A percentile compares a stretch with the other conserved stretches of the same genome.
Evolutionary conservation across 2,329 filamentous ascomycete species (phyloP).

Genomic region (Xylaria polymorpha): DNA sequence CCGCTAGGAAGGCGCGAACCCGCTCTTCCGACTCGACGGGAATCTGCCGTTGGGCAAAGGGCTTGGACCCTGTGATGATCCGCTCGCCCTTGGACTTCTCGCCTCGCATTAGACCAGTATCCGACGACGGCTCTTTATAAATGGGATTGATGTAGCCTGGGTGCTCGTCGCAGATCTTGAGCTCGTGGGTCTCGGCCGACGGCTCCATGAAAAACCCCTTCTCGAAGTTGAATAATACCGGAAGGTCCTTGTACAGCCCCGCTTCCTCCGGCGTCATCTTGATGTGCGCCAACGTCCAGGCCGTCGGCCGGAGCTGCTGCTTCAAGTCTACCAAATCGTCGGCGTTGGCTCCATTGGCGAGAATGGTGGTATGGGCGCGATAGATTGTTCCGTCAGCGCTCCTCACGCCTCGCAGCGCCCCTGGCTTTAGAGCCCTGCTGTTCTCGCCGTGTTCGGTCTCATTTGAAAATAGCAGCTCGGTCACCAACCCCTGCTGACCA

Average conservation of each 20-base stretch:
- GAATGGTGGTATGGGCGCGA: conserved; percentile 57
- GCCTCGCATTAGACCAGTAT: conserved; percentile 31
- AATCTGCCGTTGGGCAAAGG: conserved; percentile 52
- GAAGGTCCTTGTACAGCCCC: conserved; percentile 58
- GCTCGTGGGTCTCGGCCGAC: conserved; percentile 57
- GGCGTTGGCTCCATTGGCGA: conserved; percentile 62
- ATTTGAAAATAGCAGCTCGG: conserved; percentile 53
- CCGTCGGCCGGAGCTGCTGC: conserved; percentile 64
- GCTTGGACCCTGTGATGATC: conserved; percentile 37
- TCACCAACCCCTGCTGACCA: conserved; percentile 53
- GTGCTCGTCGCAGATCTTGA: conserved; percentile 67
- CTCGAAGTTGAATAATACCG: conserved; percentile 62
- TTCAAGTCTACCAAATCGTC: conserved; percentile 61
- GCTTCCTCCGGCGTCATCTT: conserved; percentile 59
- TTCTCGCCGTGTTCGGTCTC: conserved; percentile 25
- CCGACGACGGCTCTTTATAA: conserved; percentile 11
- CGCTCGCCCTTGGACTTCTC: background rate
- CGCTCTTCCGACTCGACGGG: conserved; percentile 60
- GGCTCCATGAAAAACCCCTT: conserved; percentile 63
- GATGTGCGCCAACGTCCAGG: conserved; percentile 65
- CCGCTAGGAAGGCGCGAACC: conserved; percentile 60
- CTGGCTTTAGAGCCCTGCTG: conserved; percentile 5
- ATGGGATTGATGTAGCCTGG: conserved; percentile 66
- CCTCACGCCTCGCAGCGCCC: conserved; percentile 56
- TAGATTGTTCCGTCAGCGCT: conserved; percentile 57